A percentile compares a stretch with the other conserved stretches of the same genome.
Evolutionary conservation across 2,329 filamentous ascomycete genomes (phyloP).

Genomic region (Hypoxylon sp.): DNA sequence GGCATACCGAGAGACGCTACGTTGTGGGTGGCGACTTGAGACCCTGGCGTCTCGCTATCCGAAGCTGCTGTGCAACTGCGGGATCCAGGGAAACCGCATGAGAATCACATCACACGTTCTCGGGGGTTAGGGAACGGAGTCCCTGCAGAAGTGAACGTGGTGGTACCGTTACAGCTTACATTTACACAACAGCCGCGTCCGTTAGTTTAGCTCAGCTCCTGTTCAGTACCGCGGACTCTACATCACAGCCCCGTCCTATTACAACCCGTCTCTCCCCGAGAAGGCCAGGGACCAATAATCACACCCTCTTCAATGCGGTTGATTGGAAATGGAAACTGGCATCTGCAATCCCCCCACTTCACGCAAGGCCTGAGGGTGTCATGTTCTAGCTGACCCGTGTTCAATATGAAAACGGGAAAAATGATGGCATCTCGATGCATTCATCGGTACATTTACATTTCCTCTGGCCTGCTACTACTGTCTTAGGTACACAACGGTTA

Average conservation of each 20-base stretch:
- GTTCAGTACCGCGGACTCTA: conserved; percentile 17
- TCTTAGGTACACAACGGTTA: conserved; percentile 1
- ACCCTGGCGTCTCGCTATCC: neutral
- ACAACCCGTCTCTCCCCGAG: conserved; percentile 1
- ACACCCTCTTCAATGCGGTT: conserved; percentile 26
- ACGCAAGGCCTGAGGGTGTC: conserved; percentile 14
- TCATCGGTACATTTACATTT: conserved; percentile 3
- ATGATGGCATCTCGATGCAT: conserved; percentile 12
- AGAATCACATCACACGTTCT: conserved; percentile 29
- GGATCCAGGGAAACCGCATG: conserved; percentile 28
- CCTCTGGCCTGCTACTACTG: conserved; percentile 6
- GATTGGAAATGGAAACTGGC: conserved; percentile 28
- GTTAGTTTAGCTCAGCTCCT: conserved; percentile 15
- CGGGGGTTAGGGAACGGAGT: conserved; percentile 11
- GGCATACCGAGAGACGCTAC: conserved; percentile 1
- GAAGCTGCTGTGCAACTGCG: conserved; percentile 26
- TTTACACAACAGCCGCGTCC: conserved; percentile 22
- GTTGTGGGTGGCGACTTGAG: neutral
- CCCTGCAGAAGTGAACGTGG: conserved; percentile 20
- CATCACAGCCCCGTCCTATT: conserved; percentile 9
- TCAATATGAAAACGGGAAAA: conserved; percentile 2
- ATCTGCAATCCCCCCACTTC: conserved; percentile 15
- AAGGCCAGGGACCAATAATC: conserved; percentile 25
- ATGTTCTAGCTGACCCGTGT: conserved; percentile 13
- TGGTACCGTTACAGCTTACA: conserved; percentile 22